A percentile compares a stretch with the other conserved stretches of the same genome.
phyloP scores from a whole-genome alignment of 2,329 filamentous ascomycete genomes.

The Diaporthe sp. region DNA sequence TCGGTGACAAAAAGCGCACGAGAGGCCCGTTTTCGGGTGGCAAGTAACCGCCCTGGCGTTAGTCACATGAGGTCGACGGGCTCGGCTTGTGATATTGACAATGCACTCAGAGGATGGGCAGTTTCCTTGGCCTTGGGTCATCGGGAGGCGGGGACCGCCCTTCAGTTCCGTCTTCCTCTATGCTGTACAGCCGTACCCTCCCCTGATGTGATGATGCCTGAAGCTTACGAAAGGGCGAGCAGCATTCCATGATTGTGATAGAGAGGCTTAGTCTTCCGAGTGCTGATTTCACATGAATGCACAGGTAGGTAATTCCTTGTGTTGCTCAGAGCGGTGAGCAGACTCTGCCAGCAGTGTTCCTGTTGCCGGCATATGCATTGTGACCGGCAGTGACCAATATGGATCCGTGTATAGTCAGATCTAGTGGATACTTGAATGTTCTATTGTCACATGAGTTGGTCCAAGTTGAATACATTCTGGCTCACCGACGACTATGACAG shows the following conservation, averaged over 20 bases:
- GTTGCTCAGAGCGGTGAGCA: not conserved
- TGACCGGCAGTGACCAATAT: not conserved
- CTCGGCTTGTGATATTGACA: not conserved
- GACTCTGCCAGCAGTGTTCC: not conserved
- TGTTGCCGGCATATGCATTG: not conserved
- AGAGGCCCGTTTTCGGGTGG: not conserved
- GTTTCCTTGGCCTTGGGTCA: not conserved
- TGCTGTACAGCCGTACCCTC: too few species aligned
- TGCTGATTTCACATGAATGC: not conserved
- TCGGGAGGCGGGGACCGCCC: not conserved
- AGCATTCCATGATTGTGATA: not conserved
- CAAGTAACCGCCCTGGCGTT: not conserved
- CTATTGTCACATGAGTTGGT: not conserved
- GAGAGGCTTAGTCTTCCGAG: not conserved
- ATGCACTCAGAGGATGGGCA: not conserved
- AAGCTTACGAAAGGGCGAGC: not conserved
- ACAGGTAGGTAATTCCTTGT: not conserved
- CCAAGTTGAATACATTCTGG: not conserved
- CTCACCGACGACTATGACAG: not conserved
- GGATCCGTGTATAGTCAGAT: not conserved
- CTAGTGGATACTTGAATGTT: not conserved
- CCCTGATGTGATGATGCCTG: too few species aligned
- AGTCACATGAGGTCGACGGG: not conserved
- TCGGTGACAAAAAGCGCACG: not conserved
- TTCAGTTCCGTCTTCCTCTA: not conserved